Conservation (phyloP, 2,329 filamentous ascomycete species). For the Cryphonectria naterciae region DNA sequence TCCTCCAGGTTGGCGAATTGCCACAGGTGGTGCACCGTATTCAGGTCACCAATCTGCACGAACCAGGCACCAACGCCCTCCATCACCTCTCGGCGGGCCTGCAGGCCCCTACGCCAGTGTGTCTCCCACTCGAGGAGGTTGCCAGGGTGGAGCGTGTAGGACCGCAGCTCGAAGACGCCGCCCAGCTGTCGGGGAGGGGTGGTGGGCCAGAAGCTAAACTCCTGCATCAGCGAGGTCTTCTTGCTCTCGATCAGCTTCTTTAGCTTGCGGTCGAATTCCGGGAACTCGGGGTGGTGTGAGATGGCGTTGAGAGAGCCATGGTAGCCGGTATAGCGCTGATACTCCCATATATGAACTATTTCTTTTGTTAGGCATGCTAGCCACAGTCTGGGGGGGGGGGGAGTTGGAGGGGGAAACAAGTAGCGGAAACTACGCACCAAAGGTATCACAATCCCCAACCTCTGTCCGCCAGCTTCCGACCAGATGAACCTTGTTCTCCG, state of each 20-base stretch:
- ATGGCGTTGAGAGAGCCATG: conserved; percentile 89
- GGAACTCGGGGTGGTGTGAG: conserved; percentile 79
- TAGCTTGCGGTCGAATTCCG: conserved; percentile 81
- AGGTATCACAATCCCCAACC: conserved; percentile 95
- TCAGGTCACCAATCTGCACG: conserved; percentile 95
- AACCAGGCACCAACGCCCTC: conserved; percentile 99
- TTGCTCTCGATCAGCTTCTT: conserved; percentile 84
- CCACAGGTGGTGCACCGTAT: conserved; percentile 98
- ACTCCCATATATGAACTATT: conserved; percentile 98
- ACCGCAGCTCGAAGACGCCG: conserved; percentile 92
- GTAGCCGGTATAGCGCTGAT: conserved; percentile 95
- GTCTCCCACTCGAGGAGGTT: conserved; percentile 98
- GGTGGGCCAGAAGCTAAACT: conserved; percentile 99
- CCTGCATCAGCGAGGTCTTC: conserved; percentile 93
- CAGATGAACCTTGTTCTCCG: conserved; percentile 91
- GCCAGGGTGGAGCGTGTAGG: conserved; percentile 93
- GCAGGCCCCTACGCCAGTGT: conserved; percentile 91
- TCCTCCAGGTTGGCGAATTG: conserved; percentile 98
- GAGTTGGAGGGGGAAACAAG: neutral
- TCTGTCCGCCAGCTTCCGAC: conserved; percentile 99
- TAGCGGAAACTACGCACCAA: conserved; percentile 63
- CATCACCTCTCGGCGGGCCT: conserved; percentile 94
- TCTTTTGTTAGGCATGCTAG: conserved; percentile 21
- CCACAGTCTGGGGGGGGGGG: neutral
- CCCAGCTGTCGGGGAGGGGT: conserved; percentile 87